Conservation (phyloP, 1,139 yeast genomes). For the Yamadazyma mexicana region DNA sequence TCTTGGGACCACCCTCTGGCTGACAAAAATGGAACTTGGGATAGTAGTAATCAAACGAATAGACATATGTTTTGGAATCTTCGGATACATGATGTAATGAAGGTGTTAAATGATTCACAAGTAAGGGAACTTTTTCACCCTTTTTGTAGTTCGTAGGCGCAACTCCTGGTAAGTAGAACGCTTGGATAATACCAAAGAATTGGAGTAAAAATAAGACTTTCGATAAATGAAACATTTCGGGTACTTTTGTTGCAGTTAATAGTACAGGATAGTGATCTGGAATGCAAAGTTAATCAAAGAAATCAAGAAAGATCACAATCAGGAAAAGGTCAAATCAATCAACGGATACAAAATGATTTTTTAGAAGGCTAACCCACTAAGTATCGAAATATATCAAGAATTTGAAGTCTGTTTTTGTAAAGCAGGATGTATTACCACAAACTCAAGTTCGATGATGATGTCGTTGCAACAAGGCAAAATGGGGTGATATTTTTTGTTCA, state of each 20-base stretch:
- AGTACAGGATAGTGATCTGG: not conserved
- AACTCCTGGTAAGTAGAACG: conserved; percentile 90
- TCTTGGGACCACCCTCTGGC: conserved; percentile 67
- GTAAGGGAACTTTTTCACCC: conserved; percentile 71
- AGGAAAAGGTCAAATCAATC: no score
- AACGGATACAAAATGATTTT: no score
- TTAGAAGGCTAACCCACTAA: no score
- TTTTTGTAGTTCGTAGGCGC: conserved; percentile 85
- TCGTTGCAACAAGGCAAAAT: not conserved
- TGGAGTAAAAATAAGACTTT: conserved; percentile 1
- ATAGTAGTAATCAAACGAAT: conserved; percentile 84
- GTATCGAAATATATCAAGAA: no score
- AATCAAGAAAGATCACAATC: not conserved
- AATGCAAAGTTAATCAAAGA: not conserved
- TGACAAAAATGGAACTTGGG: conserved; percentile 80
- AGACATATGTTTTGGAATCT: conserved; percentile 54
- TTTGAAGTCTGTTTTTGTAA: no score
- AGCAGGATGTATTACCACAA: no score
- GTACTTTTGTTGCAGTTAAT: no score
- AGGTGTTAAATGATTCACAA: conserved; percentile 90
- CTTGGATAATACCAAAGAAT: conserved; percentile 33
- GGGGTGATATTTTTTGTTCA: no score
- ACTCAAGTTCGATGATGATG: not conserved
- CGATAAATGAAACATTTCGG: not conserved
- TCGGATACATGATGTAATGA: conserved; percentile 52